Base-by-base conservation (phyloP, 139 green algal species). In the Chlamydomonas sp. region DNA sequence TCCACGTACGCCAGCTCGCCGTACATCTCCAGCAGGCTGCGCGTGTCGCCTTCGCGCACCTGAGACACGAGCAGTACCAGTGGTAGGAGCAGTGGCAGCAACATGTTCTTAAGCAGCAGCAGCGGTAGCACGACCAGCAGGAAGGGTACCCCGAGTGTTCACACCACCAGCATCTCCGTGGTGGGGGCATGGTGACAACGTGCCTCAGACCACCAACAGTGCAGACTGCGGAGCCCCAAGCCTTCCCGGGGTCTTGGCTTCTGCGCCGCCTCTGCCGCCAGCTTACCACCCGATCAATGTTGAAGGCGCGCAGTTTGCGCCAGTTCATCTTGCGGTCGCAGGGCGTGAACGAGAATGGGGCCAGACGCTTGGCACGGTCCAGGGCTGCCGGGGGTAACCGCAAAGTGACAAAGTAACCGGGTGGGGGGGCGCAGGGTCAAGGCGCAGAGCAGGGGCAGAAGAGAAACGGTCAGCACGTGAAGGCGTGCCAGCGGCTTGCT, bases 301-400 rank as follows among this genome's bases (percentile, higher is more conserved):
- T 89, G 3, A 92, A n/a, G 1, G 80, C 85, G 5, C 89, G 85
- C 14, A 92, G 77, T 81, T 90, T 90, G 63, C 85, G 78, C 89
- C 89, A 92, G 68, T 90, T 90, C 17, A 92, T n/a, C 58, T 90
- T 92, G 10, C 85, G 89, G 62, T 84, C 85, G 2, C 86, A 82
- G 3, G 85, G 79, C 20, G 59, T 49, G 63, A 90, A 92, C 7
- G 84, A 66, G 18, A 92, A 92, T 10, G 89, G 66, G 5, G 62
- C 75, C 75, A 92, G 57, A 1, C 89, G 89, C 80, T 92, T 88
- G n/a, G 85, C 72, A 10, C 89, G 60, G 0, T 92, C 89, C 4
- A 89, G 73, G 9, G 88, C 89, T 92, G 79, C 66, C 31, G 4
- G 16, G 60, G 17, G 7, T 3, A 9, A 64, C 9, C 57, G 8